Evolutionary conservation across 257 asterid genomes (phyloP).

Genomic region (Lycium ferocissimum): DNA sequence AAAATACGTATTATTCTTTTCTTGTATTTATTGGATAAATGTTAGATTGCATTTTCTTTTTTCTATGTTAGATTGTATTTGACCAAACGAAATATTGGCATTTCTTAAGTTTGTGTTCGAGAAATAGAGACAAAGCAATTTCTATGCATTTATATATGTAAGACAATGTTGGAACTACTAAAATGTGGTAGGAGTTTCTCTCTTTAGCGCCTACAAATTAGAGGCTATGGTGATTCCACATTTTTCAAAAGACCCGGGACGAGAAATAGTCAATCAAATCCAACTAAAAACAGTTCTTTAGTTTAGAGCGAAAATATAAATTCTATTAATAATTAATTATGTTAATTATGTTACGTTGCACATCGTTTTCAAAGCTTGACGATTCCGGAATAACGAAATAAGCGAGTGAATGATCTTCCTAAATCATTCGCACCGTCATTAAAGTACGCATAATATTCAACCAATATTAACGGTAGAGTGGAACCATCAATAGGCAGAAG

Average conservation of each 20-base stretch:
- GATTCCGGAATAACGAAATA: background rate
- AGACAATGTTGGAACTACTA: background rate
- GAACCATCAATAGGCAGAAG: background rate
- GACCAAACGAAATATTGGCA: background rate
- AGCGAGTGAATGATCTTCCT: background rate
- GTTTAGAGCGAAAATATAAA: background rate
- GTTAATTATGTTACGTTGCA: too few species aligned
- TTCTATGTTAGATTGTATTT: background rate
- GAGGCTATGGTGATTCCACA: background rate
- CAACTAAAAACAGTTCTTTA: background rate
- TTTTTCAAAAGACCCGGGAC: background rate
- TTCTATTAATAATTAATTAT: too few species aligned
- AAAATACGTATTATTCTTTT: background rate
- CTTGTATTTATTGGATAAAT: background rate
- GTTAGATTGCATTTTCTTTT: background rate
- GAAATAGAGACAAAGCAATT: slow-evolving; percentile 10
- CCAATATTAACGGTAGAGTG: background rate
- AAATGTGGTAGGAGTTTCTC: background rate
- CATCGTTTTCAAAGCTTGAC: background rate
- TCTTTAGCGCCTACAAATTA: too few species aligned
- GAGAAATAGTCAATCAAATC: background rate
- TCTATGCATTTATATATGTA: slow-evolving; percentile 14
- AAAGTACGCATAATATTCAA: background rate
- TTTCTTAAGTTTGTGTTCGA: background rate
- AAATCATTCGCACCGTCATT: background rate